Evolutionary conservation across 192 early-diverging fungal genomes (phyloP).

Genomic region (Coemansia sp.): DNA sequence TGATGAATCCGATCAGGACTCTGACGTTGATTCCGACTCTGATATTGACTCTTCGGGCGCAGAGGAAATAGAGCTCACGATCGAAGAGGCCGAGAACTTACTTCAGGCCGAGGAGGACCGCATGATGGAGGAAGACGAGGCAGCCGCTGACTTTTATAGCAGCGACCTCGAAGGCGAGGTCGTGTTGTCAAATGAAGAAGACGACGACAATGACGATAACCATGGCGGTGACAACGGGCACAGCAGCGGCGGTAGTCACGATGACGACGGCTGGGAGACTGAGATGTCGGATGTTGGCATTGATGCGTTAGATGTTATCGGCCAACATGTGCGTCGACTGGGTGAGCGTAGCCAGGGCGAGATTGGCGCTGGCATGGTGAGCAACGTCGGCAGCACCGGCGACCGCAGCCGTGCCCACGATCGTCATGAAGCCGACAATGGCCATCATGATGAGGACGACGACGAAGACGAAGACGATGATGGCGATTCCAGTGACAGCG

Average conservation of each 20-base stretch:
- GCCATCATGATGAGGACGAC: conserved; percentile 3
- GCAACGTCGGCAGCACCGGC: conserved; percentile 2
- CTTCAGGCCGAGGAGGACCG: conserved; percentile 55
- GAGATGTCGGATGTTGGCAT: conserved; percentile 33
- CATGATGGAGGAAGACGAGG: conserved; percentile 59
- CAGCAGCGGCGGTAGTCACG: conserved; percentile 10
- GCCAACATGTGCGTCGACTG: conserved; percentile 2
- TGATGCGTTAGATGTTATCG: conserved; percentile 17
- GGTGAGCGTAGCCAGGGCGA: conserved; percentile 2
- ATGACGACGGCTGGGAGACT: conserved; percentile 36
- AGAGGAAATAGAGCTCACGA: conserved; percentile 32
- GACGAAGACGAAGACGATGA: conserved; percentile 13
- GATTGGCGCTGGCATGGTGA: not conserved
- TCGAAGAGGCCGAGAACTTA: conserved; percentile 35
- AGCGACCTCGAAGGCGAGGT: conserved; percentile 59
- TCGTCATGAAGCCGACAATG: not conserved
- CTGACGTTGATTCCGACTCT: conserved; percentile 59
- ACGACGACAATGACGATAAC: conserved; percentile 46
- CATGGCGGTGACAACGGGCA: conserved; percentile 23
- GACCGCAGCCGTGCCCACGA: not conserved
- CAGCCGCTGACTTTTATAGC: conserved; percentile 59
- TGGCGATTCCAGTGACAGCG: conserved; percentile 9
- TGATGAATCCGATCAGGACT: conserved; percentile 57
- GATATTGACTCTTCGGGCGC: conserved; percentile 35
- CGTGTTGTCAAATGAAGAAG: conserved; percentile 56